Base-by-base conservation (phyloP, 768 basidiomycete genomes). In the Podaxis carcinomalis region DNA sequence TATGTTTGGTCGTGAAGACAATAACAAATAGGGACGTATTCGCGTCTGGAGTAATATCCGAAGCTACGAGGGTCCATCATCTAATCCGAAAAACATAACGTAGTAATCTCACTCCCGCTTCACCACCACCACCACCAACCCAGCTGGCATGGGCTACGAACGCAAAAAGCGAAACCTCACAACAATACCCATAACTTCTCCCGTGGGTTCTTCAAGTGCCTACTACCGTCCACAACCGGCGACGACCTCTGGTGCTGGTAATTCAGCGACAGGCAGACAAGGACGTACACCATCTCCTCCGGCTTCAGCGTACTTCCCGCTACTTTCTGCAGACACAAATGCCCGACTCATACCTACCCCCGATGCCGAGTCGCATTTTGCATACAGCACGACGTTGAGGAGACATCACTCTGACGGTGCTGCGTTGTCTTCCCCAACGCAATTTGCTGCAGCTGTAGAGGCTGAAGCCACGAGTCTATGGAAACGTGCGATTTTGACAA, bases 341-440 rank as follows among this genome's bases (percentile, higher is more conserved):
- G 73, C 76, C 13, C 79, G 83, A 63, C 77, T 87, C 9, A 79
- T 83, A 36, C 84, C 87, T 0, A 78, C 83, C 0, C 78, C 88
- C 0, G 86, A 85, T 55, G 89, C 92, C 1, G 79, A 82, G 32
- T 70, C 83, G 3, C 92, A 93, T 68, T 93, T 93, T 67, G 87
- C 90, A 1, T 93, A 91, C 71, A 92, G 89, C 65, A 93, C 91
- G 0, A 90, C 88, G 0, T 77, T 93, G 19, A 76, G 91, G 28
- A 72, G 92, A 57, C 92, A 93, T 62, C 79, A 82, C 21, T 73
- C 75, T 0, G 85, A 88, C 19, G 72, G 71, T 23, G 69, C 71
- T 21, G 75, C 78, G 0, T 68, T 83, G 40, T 69, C 74, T 9
- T 77, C 82, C n/a, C 82, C 84, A 27, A 71, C 78, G 7, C 71